Percentiles rank a stretch among this genome's conserved stretches.
Evolutionary conservation across 2,329 filamentous ascomycete genomes (phyloP).

Genomic region (Pseudocercospora ulei): DNA sequence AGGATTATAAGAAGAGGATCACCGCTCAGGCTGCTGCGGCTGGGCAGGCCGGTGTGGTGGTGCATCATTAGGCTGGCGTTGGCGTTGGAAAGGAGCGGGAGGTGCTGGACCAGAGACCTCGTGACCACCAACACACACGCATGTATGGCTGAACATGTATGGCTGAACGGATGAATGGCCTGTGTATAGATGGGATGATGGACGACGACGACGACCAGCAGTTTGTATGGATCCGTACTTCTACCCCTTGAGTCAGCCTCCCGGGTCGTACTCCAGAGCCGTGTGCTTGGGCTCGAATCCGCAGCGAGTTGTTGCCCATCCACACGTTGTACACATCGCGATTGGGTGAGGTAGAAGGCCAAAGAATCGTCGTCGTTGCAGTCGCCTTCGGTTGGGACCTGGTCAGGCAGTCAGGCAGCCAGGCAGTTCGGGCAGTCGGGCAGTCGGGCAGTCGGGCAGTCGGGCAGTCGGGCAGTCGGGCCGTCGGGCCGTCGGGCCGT

Average conservation of each 20-base stretch:
- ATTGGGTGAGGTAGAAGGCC: slow-evolving; percentile 85
- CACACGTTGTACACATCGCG: slow-evolving; percentile 91
- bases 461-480: no score
- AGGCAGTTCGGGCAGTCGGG: slow-evolving; percentile 66
- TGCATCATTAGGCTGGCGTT: slow-evolving; percentile 33
- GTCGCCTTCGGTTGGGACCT: no score
- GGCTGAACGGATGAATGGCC: no score
- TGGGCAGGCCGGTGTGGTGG: slow-evolving; percentile 68
- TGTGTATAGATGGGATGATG: no score
- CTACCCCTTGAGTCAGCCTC: no score
- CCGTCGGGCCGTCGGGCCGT: no score
- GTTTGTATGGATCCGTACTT: no score
- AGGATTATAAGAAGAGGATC: slow-evolving; percentile 96
- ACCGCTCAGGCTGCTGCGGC: slow-evolving; percentile 58
- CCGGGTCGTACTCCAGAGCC: slow-evolving; percentile 55
- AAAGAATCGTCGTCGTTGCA: slow-evolving; percentile 81
- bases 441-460: no score
- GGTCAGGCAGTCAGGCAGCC: no score
- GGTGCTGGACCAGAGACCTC: no score
- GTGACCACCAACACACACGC: slow-evolving; percentile 7
- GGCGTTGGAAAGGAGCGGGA: background rate
- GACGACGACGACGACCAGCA: no score
- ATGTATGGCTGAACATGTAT: no score
- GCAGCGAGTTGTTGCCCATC: slow-evolving; percentile 87
- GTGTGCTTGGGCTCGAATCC: slow-evolving; percentile 71